Evolutionary conservation across 768 basidiomycete genomes (phyloP).

Genomic region (Rhizopogon vinicolor): DNA sequence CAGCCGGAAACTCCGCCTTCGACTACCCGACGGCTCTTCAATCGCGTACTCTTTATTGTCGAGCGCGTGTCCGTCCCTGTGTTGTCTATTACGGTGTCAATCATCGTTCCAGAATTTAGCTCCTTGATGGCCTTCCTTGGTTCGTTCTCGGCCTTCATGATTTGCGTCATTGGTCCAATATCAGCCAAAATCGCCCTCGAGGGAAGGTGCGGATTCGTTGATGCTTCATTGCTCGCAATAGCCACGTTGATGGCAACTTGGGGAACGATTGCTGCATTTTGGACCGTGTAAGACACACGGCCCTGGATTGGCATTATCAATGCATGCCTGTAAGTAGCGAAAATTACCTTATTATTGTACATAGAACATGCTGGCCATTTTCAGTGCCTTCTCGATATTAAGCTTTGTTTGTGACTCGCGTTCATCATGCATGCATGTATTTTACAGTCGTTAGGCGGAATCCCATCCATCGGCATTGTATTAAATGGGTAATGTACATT

Average conservation of each 20-base stretch:
- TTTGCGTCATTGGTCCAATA: conserved; percentile 77
- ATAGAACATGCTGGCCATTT: too few species aligned
- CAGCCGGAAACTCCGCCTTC: conserved; percentile 16
- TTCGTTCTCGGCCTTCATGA: conserved; percentile 75
- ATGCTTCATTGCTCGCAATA: conserved; percentile 47
- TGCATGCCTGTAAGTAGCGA: too few species aligned
- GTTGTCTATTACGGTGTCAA: conserved; percentile 63
- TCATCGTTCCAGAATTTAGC: conserved; percentile 75
- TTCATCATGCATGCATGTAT: neutral
- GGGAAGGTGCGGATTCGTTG: conserved; percentile 43
- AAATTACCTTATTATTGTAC: too few species aligned
- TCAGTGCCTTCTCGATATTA: neutral
- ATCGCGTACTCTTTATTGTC: conserved; percentile 38
- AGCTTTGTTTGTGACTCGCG: neutral
- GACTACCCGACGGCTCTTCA: conserved; percentile 18
- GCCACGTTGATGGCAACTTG: conserved; percentile 67
- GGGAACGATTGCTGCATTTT: conserved; percentile 70
- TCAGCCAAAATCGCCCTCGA: conserved; percentile 62
- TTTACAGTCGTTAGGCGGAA: neutral
- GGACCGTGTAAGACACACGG: conserved; percentile 21
- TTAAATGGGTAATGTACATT: neutral
- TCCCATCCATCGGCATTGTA: neutral
- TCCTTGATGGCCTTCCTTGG: conserved; percentile 88
- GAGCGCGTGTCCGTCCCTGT: conserved; percentile 58
- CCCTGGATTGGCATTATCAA: too few species aligned